Conservation (phyloP, 768 basidiomycete species). For the Sarcodon aspratus region DNA sequence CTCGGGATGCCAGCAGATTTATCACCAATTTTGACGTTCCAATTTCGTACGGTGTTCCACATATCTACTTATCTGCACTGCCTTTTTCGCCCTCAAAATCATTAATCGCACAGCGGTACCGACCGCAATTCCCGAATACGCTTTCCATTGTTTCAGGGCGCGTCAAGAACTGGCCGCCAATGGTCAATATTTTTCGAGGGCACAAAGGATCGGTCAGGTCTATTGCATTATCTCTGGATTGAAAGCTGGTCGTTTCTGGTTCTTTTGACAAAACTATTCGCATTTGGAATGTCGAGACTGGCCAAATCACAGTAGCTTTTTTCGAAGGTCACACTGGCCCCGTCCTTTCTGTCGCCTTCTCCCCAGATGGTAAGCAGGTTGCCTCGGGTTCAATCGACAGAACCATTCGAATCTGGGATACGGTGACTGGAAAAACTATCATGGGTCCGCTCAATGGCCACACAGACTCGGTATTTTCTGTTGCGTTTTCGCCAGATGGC, state of each 20-base stretch:
- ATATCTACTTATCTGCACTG: too few species aligned
- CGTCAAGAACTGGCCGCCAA: too few species aligned
- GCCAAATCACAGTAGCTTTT: not conserved
- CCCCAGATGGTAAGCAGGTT: slow-evolving; percentile 3
- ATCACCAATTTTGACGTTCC: too few species aligned
- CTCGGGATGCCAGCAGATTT: too few species aligned
- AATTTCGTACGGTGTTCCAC: too few species aligned
- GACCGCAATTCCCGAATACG: too few species aligned
- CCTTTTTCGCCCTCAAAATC: too few species aligned
- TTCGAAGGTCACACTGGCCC: slow-evolving; percentile 1
- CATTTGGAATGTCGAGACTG: too few species aligned
- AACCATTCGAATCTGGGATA: slow-evolving; percentile 6
- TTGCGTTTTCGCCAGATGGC: slow-evolving; percentile 13
- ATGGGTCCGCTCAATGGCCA: slow-evolving; percentile 3
- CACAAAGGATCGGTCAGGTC: not conserved
- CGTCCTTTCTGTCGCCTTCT: slow-evolving; percentile 4
- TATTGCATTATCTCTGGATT: not conserved
- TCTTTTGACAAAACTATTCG: too few species aligned
- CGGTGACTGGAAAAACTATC: slow-evolving; percentile 1
- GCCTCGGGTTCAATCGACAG: slow-evolving; percentile 6
- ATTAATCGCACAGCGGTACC: too few species aligned
- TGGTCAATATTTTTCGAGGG: slow-evolving; percentile 2
- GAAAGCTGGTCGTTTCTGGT: too few species aligned
- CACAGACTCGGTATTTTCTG: slow-evolving; percentile 4
- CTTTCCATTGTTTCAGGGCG: too few species aligned